Base-by-base conservation (phyloP, 306 rosid genomes). In the Inga laurina region DNA sequence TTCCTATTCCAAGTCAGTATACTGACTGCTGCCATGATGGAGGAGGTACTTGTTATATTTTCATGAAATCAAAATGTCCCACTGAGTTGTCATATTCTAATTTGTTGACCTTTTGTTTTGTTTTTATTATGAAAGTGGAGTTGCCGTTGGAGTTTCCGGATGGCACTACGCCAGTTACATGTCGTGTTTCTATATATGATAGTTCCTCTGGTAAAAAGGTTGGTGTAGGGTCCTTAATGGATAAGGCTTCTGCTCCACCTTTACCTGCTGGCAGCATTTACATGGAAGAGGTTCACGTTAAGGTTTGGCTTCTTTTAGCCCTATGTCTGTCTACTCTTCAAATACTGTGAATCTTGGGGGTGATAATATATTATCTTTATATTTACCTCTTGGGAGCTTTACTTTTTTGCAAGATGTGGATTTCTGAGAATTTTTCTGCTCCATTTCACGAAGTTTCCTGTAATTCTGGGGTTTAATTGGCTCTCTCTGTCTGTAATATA, bases 251-350 rank as follows among this genome's bases (percentile, higher is more conserved):
- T 81, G 97, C 97, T 84, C 99, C 99, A 62, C 91, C 97, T 48
- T 82, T 96, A 75, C 94, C 97, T 72, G 70, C 79, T 64, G 90
- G 94, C 46, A 96, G 99, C 90, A 90, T 92, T 80, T 96, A 96
- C 84, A 96, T 96, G 99, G 99, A 96, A 89, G 99, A 96, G 92
- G 97, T 96, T 79, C 98, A 94, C 57, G 97, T 89, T 74, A 94
- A 94, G 99, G 99, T 96, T 86, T 85, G 90, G 45, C 49, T 80
- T 85, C 82, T 68, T 57, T 68, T 76, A 32, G 37, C 72, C 61
- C 57, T 71, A 71, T 37, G 16, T 80, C 52, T 32, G 82, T 82
- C 78, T 56, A 77, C 49, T 24, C 83, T 82, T 81, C 37, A 77
- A 51, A 72, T 39, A 24, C 32, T 67, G 8, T 1, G 43, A 46